These are phyloP conservation scores for Moringa oleifera DNA, from an alignment of 345 rosid species.

Conservation along the genomic window DNA sequence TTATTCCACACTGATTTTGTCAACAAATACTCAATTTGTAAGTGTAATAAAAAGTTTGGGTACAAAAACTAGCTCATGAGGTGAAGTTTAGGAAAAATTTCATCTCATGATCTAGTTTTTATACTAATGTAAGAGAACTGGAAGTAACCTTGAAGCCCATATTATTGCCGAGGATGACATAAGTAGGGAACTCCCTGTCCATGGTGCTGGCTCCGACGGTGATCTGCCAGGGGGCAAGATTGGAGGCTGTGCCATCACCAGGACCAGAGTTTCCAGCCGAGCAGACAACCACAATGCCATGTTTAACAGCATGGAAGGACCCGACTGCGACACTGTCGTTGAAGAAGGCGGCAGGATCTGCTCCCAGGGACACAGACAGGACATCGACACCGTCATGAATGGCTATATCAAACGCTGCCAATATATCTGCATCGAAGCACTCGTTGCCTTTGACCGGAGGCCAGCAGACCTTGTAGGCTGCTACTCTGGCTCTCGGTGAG, in stretches of 20 bases:
- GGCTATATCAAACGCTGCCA: slow-evolving; percentile 67
- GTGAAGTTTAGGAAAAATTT: too few relatives aligned
- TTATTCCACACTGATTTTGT: too few relatives aligned
- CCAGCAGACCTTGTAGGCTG: slow-evolving; percentile 91
- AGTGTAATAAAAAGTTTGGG: too few relatives aligned
- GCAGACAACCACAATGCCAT: slow-evolving; percentile 53
- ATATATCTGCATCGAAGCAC: slow-evolving; percentile 72
- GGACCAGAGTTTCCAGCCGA: slow-evolving; percentile 93
- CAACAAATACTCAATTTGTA: too few relatives aligned
- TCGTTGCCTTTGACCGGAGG: slow-evolving; percentile 31
- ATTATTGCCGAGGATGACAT: slow-evolving; percentile 52
- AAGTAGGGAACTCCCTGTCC: slow-evolving; percentile 77
- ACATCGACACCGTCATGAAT: slow-evolving; percentile 78
- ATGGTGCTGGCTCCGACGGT: slow-evolving; percentile 88
- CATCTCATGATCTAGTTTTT: too few relatives aligned
- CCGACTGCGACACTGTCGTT: slow-evolving; percentile 67
- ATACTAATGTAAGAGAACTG: too few relatives aligned
- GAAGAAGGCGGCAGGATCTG: slow-evolving; percentile 32
- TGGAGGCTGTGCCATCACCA: slow-evolving; percentile 47
- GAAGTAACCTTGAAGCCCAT: slow-evolving; percentile 48
- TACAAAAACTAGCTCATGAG: too few relatives aligned
- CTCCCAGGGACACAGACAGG: slow-evolving; percentile 69
- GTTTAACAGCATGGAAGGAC: slow-evolving; percentile 68
- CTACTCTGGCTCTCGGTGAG: slow-evolving; percentile 72
- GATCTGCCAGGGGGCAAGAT: slow-evolving; percentile 81